Evolutionary conservation across 768 basidiomycete genomes (phyloP), one percentile per base, ranked within the genome.

Genomic region (Podaxis mareebaensis): DNA sequence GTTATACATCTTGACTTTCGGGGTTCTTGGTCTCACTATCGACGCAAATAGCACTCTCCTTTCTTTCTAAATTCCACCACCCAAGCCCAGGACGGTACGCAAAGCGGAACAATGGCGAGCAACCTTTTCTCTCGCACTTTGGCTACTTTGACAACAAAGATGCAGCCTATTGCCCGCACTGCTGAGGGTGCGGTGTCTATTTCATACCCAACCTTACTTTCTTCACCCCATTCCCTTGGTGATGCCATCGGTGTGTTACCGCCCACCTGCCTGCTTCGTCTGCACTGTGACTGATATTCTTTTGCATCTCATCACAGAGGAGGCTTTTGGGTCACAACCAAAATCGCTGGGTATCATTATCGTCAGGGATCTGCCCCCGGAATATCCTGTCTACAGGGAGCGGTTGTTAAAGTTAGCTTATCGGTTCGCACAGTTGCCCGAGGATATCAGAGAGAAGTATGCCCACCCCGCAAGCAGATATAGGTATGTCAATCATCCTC

Each of bases 281-380:
- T 11, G 58, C 33, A 38, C 68, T 22, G 22, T 15, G n/a, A 10
- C 49, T 44, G 24, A 40, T 49, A 40, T 49, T 63, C 22, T 13
- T 20, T 53, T 28, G 5, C 52, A 63, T 53, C 46, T 22, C 38
- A 44, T 44, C 53, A 52, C 67, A 92, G 91, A 89, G 68, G 81
- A 85, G 67, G 95, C 92, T 3, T 96, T 96, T 69, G 95, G 94
- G 22, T 92, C 92, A 11, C 79, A 85, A 63, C 83, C 90, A 7
- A 77, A 86, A 56, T 88, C 87, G 51, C 78, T 96, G 56, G 95
- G 95, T 1, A 89, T 97, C 66, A 81, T 96, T 64, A 75, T 96
- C 53, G 81, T 96, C 66, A 84, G 84, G 67, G 94, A 95, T 76
- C 78, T 99, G 33, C 97, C 96, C 0, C 67, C 72, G 3, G 77